Conservation (phyloP, 2,329 filamentous ascomycete genomes). For the Cladophialophora yegresii region DNA sequence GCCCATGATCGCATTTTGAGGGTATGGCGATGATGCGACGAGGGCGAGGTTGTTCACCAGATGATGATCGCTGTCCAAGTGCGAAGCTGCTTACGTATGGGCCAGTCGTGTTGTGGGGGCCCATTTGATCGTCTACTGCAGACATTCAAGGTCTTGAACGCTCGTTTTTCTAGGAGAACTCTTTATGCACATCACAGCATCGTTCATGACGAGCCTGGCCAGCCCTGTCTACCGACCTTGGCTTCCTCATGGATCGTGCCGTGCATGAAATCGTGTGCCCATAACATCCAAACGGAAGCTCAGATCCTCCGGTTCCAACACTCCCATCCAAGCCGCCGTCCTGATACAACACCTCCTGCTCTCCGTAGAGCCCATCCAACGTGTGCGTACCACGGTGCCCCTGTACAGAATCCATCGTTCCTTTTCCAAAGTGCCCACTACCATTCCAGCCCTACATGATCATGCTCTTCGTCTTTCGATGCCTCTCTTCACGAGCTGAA, state of each 20-base stretch:
- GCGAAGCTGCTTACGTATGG: not conserved
- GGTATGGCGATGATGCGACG: not conserved
- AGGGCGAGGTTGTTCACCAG: not conserved
- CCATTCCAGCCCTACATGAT: conserved; percentile 18
- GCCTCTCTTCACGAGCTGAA: conserved; percentile 24
- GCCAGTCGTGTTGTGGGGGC: not conserved
- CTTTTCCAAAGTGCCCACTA: conserved; percentile 16
- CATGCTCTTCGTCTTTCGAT: conserved; percentile 37
- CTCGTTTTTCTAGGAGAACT: conserved; percentile 4
- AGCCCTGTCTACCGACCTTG: conserved; percentile 7
- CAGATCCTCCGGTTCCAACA: conserved; percentile 2
- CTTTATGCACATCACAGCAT: conserved; percentile 22
- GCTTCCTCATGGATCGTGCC: conserved; percentile 23
- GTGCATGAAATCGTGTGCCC: conserved; percentile 27
- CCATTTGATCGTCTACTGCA: not conserved
- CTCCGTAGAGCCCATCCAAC: conserved; percentile 8
- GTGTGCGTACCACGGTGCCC: not conserved
- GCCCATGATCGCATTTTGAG: conserved; percentile 56
- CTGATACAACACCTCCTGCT: conserved; percentile 4
- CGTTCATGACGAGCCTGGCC: conserved; percentile 10
- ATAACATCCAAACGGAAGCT: conserved; percentile 11
- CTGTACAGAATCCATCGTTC: conserved; percentile 1
- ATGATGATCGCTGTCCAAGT: not conserved
- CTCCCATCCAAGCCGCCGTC: not conserved
- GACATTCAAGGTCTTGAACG: not conserved